Evolutionary conservation across 495 filamentous ascomycete genomes (phyloP).

Genomic region (Lophium mytilinum): DNA sequence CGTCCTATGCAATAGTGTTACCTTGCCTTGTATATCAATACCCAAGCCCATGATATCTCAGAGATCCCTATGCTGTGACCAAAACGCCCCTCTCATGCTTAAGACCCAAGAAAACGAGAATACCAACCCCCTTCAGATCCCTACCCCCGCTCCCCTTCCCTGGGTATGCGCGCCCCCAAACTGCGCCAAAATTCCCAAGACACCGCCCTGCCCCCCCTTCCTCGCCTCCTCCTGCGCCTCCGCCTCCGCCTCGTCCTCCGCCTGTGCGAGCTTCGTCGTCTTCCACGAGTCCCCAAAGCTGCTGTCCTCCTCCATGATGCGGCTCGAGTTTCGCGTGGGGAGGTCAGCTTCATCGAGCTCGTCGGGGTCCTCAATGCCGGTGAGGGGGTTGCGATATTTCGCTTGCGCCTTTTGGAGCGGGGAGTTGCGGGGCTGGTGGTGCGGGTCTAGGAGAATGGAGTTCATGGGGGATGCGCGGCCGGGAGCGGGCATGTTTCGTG

Average conservation of each 20-base stretch:
- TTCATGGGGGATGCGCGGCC: slow-evolving; percentile 48
- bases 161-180: slow-evolving; percentile 80
- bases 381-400: slow-evolving; percentile 38
- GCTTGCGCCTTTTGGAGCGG: slow-evolving; percentile 37
- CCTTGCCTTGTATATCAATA: too few species aligned
- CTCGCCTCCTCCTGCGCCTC: slow-evolving; percentile 38
- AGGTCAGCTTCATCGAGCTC: slow-evolving; percentile 38
- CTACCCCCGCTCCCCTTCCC: slow-evolving; percentile 36
- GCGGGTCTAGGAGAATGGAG: slow-evolving; percentile 76
- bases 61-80: too few species aligned
- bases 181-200: slow-evolving; percentile 81
- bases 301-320: slow-evolving; percentile 44
- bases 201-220: slow-evolving; percentile 46
- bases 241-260: slow-evolving; percentile 41
- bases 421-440: slow-evolving; percentile 62
- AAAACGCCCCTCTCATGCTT: too few species aligned
- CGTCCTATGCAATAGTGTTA: too few species aligned
- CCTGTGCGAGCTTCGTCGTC: slow-evolving; percentile 42
- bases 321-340: slow-evolving; percentile 31
- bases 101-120: too few species aligned
- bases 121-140: slow-evolving; percentile 9
- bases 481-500: slow-evolving; percentile 29
- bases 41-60: too few species aligned
- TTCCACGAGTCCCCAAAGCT: slow-evolving; percentile 59
- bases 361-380: slow-evolving; percentile 31